Conservation (phyloP, 305 asterid species). For the Fraxinus platypoda region DNA sequence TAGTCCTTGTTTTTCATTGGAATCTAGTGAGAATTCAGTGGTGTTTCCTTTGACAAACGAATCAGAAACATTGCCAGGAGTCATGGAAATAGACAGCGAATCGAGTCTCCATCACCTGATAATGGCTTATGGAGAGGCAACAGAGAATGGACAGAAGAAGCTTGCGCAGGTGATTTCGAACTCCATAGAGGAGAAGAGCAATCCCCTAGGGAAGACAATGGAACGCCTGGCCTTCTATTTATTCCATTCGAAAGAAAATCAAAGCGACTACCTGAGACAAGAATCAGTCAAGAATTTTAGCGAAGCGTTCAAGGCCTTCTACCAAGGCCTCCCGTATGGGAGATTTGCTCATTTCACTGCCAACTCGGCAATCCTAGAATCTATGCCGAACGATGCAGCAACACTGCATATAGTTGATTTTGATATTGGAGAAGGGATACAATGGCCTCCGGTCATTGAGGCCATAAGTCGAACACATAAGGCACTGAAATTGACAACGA, state of each 20-base stretch:
- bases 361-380: slow-evolving; percentile 36
- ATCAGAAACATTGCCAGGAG: slow-evolving; percentile 29
- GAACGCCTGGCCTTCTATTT: slow-evolving; percentile 62
- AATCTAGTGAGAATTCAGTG: slow-evolving; percentile 34
- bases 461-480: slow-evolving; percentile 36
- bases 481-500: slow-evolving; percentile 47
- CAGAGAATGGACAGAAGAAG: slow-evolving; percentile 49
- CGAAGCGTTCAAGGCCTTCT: slow-evolving; percentile 52
- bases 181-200: slow-evolving; percentile 42
- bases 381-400: slow-evolving; percentile 28
- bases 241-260: slow-evolving; percentile 42
- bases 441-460: slow-evolving; percentile 58
- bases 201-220: slow-evolving; percentile 48
- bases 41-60: slow-evolving; percentile 16
- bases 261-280: slow-evolving; percentile 40
- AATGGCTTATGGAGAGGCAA: slow-evolving; percentile 63
- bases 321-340: slow-evolving; percentile 37
- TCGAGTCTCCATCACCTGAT: slow-evolving; percentile 46
- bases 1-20: slow-evolving; percentile 41
- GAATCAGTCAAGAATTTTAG: slow-evolving; percentile 50
- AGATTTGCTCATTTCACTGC: slow-evolving; percentile 46
- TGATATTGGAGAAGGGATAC: slow-evolving; percentile 42
- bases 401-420: slow-evolving; percentile 38
- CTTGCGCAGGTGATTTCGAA: slow-evolving; percentile 46
- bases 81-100: slow-evolving; percentile 38